These are phyloP conservation scores for Lolium perenne DNA, from an alignment of 176 grass and related monocot genomes.

Conservation along the genomic window DNA sequence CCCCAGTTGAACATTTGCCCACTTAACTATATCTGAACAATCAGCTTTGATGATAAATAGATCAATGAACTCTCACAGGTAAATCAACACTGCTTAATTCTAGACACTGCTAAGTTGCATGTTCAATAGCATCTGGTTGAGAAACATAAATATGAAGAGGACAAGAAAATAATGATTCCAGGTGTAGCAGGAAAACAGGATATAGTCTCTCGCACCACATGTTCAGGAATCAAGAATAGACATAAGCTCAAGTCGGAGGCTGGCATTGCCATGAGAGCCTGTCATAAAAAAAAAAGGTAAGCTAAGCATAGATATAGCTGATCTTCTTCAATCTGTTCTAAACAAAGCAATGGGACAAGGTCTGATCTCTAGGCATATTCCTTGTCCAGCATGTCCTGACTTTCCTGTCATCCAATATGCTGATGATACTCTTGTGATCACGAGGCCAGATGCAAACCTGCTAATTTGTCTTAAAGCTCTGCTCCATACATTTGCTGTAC, in stretches of 20 bases:
- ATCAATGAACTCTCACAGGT: neutral
- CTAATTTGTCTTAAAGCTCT: too few relatives aligned
- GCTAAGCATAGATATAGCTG: neutral
- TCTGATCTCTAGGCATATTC: too few relatives aligned
- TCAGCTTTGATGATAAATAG: neutral
- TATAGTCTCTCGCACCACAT: slow-evolving; percentile 64
- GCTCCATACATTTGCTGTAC: too few relatives aligned
- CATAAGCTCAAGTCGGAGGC: slow-evolving; percentile 85
- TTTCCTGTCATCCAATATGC: too few relatives aligned
- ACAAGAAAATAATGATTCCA: neutral
- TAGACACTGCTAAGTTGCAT: neutral
- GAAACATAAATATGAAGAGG: neutral
- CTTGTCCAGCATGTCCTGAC: too few relatives aligned
- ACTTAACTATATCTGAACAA: neutral
- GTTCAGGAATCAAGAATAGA: slow-evolving; percentile 94
- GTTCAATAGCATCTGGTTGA: neutral
- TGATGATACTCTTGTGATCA: too few relatives aligned
- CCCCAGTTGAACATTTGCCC: too few relatives aligned
- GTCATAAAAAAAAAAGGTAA: slow-evolving; percentile 23
- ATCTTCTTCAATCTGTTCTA: too few relatives aligned
- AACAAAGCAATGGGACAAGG: too few relatives aligned
- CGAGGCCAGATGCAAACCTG: too few relatives aligned
- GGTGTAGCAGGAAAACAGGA: neutral
- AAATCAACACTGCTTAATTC: neutral
- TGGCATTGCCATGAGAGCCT: slow-evolving; percentile 99